A percentile compares a stretch with the other conserved stretches of the same genome.
Evolutionary conservation across 331 rosid genomes (phyloP).

Genomic region (Acacia concinna): DNA sequence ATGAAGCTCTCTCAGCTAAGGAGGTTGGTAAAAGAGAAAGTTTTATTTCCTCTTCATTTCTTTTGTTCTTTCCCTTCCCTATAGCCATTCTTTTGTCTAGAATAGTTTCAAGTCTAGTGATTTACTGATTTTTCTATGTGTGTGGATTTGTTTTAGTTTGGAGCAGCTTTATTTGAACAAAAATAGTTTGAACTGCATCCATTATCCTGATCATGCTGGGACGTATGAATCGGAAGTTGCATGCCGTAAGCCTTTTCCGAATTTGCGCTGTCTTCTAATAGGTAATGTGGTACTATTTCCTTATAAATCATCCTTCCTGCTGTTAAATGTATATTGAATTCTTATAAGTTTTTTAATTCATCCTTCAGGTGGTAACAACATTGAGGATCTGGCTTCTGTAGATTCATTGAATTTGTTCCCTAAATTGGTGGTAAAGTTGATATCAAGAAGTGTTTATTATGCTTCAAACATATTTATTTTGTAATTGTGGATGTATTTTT

Average conservation of each 20-base stretch:
- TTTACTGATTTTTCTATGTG: slow-evolving; percentile 34
- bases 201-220: slow-evolving; percentile 50
- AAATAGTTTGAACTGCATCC: slow-evolving; percentile 68
- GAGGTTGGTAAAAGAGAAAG: slow-evolving; percentile 49
- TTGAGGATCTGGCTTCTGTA: slow-evolving; percentile 67
- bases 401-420: slow-evolving; percentile 81
- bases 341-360: slow-evolving; percentile 31
- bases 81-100: not conserved
- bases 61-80: not conserved
- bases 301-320: slow-evolving; percentile 20
- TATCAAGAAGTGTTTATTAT: slow-evolving; percentile 20
- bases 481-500: slow-evolving; percentile 16
- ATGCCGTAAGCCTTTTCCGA: slow-evolving; percentile 56
- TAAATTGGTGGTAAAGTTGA: slow-evolving; percentile 70
- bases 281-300: slow-evolving; percentile 53
- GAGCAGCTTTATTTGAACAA: slow-evolving; percentile 90
- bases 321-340: slow-evolving; percentile 21
- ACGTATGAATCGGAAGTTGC: slow-evolving; percentile 44
- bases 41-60: slow-evolving; percentile 7
- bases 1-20: slow-evolving; percentile 75
- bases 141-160: slow-evolving; percentile 68
- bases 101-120: slow-evolving; percentile 20
- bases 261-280: slow-evolving; percentile 74
- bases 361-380: slow-evolving; percentile 73
- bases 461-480: slow-evolving; percentile 18